Percentiles rank a stretch among this genome's conserved stretches.
Evolutionary conservation across 345 rosid genomes (phyloP).

Genomic region (Trapa incisa): DNA sequence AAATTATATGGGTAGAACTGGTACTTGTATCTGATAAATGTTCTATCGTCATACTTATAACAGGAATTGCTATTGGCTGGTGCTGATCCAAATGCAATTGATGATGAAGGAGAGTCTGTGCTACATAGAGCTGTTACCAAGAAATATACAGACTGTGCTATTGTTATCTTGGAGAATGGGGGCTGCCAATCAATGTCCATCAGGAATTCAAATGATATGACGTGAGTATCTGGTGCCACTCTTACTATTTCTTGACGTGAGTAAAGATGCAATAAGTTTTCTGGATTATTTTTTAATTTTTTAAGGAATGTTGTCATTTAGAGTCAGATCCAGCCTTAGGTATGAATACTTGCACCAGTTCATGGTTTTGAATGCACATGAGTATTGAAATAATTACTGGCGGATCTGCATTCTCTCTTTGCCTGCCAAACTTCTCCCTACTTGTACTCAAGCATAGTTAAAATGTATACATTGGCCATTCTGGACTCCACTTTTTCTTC

Average conservation of each 20-base stretch:
- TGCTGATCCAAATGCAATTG: slow-evolving; percentile 94
- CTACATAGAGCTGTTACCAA: slow-evolving; percentile 83
- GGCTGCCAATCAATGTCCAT: slow-evolving; percentile 82
- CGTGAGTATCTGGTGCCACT: slow-evolving; percentile 37
- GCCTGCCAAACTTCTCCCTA: no score
- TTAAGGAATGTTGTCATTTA: no score
- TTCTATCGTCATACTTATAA: slow-evolving; percentile 4
- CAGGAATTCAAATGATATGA: slow-evolving; percentile 56
- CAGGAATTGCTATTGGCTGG: slow-evolving; percentile 94
- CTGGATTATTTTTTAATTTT: no score
- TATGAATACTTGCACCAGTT: no score
- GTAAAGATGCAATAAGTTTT: neutral
- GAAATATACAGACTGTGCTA: slow-evolving; percentile 86
- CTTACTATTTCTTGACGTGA: neutral
- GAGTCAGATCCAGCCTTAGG: no score
- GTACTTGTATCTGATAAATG: neutral
- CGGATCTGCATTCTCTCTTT: no score
- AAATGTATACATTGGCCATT: neutral
- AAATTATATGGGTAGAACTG: no score
- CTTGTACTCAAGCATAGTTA: neutral
- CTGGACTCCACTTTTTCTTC: neutral
- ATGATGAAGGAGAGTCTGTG: slow-evolving; percentile 96
- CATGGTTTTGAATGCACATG: no score
- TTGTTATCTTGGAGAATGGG: slow-evolving; percentile 79
- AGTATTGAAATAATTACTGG: no score